phyloP scores from a whole-genome alignment of 192 early-diverging fungal genomes.

The Coemansia sp. region DNA sequence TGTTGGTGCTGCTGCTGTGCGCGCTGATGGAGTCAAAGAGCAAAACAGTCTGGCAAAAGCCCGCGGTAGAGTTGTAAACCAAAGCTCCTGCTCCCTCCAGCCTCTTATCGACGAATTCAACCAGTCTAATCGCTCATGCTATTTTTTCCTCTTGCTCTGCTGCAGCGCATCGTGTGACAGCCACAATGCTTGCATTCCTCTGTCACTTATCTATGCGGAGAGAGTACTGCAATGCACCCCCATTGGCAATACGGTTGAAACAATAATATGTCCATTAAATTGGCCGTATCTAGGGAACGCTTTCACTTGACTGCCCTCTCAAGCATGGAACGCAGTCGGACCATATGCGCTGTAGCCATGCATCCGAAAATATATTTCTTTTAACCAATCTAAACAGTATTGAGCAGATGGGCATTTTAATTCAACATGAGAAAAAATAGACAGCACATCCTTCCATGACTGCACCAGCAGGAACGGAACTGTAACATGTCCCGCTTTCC shows the following conservation, averaged over 20 bases:
- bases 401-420: background rate
- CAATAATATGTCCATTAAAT: background rate
- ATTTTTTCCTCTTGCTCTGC: background rate
- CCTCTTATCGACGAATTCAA: background rate
- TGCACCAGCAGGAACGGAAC: no score
- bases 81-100: background rate
- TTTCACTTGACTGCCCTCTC: background rate
- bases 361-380: background rate
- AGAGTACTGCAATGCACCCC: background rate
- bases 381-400: background rate
- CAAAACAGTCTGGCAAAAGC: background rate
- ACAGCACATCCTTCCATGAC: background rate
- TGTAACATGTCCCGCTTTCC: no score
- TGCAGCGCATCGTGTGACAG: slow-evolving; percentile 6
- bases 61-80: background rate
- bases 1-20: background rate
- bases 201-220: background rate
- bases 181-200: background rate
- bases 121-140: background rate
- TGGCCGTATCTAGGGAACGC: background rate
- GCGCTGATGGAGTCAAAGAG: background rate
- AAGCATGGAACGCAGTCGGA: background rate
- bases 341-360: background rate
- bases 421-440: background rate
- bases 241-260: background rate